These are phyloP conservation scores for Millerozyma miso DNA, from an alignment of 805 yeast species.

Conservation along the genomic window DNA sequence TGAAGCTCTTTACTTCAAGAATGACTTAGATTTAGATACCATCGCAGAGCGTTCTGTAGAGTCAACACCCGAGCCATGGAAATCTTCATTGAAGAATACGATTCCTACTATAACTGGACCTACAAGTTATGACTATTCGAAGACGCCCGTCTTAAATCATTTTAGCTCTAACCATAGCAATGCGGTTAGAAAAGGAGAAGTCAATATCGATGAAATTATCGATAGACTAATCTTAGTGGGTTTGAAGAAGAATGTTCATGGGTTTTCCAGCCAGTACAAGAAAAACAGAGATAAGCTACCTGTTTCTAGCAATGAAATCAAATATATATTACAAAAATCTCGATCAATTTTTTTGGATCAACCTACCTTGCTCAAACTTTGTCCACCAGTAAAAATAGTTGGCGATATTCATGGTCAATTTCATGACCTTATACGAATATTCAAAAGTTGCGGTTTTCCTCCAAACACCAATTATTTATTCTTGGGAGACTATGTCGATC, in stretches of 20 bases:
- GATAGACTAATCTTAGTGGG: constrained; percentile 56
- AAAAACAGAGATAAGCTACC: constrained; percentile 44
- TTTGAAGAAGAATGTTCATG: constrained; percentile 15
- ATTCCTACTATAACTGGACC: not conserved
- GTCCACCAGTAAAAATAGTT: constrained; percentile 78
- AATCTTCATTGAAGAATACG: not conserved
- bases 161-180: not conserved
- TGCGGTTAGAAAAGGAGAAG: constrained; percentile 13
- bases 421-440: constrained; percentile 49
- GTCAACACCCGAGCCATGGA: constrained; percentile 17
- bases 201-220: constrained; percentile 61
- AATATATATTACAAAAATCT: constrained; percentile 52
- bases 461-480: constrained; percentile 54
- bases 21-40: constrained; percentile 20
- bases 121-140: not conserved
- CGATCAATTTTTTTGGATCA: constrained; percentile 59
- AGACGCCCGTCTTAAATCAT: not conserved
- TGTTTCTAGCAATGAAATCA: constrained; percentile 50
- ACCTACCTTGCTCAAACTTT: constrained; percentile 60
- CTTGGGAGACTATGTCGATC: constrained; percentile 57
- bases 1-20: constrained; percentile 2
- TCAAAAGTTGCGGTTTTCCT: constrained; percentile 57
- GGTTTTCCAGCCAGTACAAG: constrained; percentile 22
- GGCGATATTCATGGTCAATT: constrained; percentile 80
- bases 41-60: constrained; percentile 32